Base-by-base conservation (phyloP, 495 filamentous ascomycete genomes). In the Penicillium angulare region DNA sequence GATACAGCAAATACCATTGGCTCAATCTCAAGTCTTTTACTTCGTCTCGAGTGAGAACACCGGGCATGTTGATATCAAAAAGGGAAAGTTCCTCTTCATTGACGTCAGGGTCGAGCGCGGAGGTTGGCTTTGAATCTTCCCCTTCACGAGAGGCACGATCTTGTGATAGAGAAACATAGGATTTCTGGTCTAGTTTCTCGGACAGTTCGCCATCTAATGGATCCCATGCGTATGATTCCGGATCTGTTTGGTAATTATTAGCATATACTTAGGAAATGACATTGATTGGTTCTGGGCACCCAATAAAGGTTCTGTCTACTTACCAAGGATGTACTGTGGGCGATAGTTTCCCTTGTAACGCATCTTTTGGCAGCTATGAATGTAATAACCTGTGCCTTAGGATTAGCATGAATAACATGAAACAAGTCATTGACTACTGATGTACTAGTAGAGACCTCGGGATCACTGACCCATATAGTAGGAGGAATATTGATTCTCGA, bases 331-430 rank as follows among this genome's bases (percentile, higher is more conserved):
- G 53, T 90, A 86, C 60, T 92, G 86, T 1, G 93, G 92, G 10
- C 75, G 71, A 68, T 89, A 98, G 34, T 89, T 81, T 49, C 82
- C 90, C 72, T 98, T 98, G 75, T 98, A 98, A 51, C 80, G 76
- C 88, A 91, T 90, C 60, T 92, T 91, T 34, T 77, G 71, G 60
- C 86, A 90, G 22, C 68, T 74, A 50, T 86, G 86, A 46, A 89
- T 88, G 54, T 88, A 89, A 66, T 78, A 89, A 9, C 82, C 82
- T 85, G n/a, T n/a, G n/a, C n/a, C n/a, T n/a, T n/a, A n/a, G n/a
- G n/a, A n/a, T n/a, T n/a, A n/a, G n/a, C n/a, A n/a, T n/a, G n/a
- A n/a, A n/a, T n/a, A n/a, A n/a, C n/a, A n/a, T n/a, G n/a, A n/a
- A n/a, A n/a, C n/a, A n/a, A n/a, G n/a, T n/a, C n/a, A n/a, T n/a